Percentiles rank a stretch among this genome's conserved stretches.
These are phyloP conservation scores for Escallonia rubra DNA, from an alignment of 129 eudicot genomes.

Conservation along the genomic window DNA sequence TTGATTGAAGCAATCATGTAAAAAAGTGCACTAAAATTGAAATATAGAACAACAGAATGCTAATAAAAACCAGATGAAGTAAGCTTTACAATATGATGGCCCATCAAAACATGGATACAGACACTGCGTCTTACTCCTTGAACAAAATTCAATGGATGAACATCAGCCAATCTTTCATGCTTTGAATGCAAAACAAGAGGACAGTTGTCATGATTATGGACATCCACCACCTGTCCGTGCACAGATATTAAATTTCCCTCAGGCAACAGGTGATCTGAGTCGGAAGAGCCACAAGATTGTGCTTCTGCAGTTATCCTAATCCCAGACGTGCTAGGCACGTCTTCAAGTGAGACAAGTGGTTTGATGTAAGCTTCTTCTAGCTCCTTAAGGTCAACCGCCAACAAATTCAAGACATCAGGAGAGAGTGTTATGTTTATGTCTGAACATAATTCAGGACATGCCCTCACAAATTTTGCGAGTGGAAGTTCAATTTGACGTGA, in stretches of 20 bases:
- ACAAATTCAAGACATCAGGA: conserved; percentile 30
- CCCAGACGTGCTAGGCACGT: conserved; percentile 14
- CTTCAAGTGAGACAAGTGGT: conserved; percentile 32
- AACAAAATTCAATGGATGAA: conserved; percentile 17
- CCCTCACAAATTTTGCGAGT: conserved; percentile 1
- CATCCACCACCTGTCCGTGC: conserved; percentile 58
- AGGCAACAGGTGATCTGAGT: conserved; percentile 34
- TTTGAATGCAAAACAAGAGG: conserved; percentile 18
- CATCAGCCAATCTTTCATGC: conserved; percentile 13
- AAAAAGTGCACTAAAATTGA: background rate
- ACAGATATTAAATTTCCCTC: conserved; percentile 53
- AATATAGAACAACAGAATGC: background rate
- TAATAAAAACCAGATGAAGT: background rate
- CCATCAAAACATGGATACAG: conserved; percentile 64
- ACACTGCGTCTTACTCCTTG: conserved; percentile 22
- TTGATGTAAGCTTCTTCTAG: conserved; percentile 24
- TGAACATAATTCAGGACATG: conserved; percentile 21
- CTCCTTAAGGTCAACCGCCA: conserved; percentile 31
- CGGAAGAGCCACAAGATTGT: conserved; percentile 17
- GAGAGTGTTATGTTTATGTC: conserved; percentile 40
- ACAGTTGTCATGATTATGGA: conserved; percentile 34
- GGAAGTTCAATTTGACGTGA: conserved; percentile 24
- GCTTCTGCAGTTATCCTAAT: conserved; percentile 16
- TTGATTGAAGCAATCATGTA: conserved; percentile 5
- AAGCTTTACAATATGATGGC: conserved; percentile 38